Evolutionary conservation across 371 early-diverging fungal genomes (phyloP), one percentile per base, ranked within the genome.

Genomic region (Mucor circinelloides): DNA sequence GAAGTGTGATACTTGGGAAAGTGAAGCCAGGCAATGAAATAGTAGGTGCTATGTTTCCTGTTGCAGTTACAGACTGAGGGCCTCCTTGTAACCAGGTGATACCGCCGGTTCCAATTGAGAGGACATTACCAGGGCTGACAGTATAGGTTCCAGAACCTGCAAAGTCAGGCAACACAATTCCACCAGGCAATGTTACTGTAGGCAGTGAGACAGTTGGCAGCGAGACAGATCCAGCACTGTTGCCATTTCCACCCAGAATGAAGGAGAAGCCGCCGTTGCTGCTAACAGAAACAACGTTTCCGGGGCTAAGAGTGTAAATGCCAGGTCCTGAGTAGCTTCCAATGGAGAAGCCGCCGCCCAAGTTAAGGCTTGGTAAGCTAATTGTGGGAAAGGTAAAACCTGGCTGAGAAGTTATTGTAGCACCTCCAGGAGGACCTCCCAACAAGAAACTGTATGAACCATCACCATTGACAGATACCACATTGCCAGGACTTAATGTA

Each of bases 401-500:
- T 7, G 66, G 67, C 6, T 60, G 19, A 2, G 40, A 7, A 40
- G 42, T 40, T 4, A 17, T 40, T 2, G n/a, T n/a, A 17, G 42
- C 42, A 17, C 42, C 42, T 17, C 42, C 42, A 34, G 34, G 34
- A 34, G 34, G 34, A n/a, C n/a, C 6, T 5, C 42, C 42, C 17
- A 4, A 6, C 12, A 61, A 15, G 62, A 50, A 57, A 1, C 7
- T 5, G 8, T 6, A 50, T n/a, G 38, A 15, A 6, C 68, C 62
- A 62, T 46, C 36, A n/a, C 13, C 0, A 3, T 21, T 46, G n/a
- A 67, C 38, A 7, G 55, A 32, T 21, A 67, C 56, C 8, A 67
- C 57, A 3, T 61, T 55, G 32, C 68, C 62, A 36, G 68, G 68
- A 15, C 46, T 55, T 0, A 67, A 6, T 3, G 68, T 67, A 3